Evolutionary conservation across 2,329 filamentous ascomycete species (phyloP), one percentile per base, ranked within the genome.

Genomic region (Annulohypoxylon truncatum): DNA sequence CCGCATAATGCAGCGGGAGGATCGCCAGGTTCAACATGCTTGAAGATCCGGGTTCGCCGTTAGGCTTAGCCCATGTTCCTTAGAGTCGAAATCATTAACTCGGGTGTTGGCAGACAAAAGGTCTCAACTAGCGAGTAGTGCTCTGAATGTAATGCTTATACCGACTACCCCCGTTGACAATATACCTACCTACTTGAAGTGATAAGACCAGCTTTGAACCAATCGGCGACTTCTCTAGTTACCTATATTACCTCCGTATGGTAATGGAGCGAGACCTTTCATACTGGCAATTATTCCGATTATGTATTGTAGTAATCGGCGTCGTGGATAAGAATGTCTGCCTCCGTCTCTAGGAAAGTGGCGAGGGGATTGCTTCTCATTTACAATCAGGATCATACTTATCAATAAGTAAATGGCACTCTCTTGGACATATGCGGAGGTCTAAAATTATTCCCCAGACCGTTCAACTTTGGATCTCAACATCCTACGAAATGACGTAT

Each of bases 401-500:
- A 40, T 28, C 50, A 53, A 53, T 12, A 53, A 9, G 4, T 53
- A 33, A 22, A 28, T 6, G 28, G 22, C 40, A 20, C 28, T 12
- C 24, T 33, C 29, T 18, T 13, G 20, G 18, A 38, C 50, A n/a
- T 28, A n/a, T 18, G 33, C 6, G 24, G 15, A 44, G n/a, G 31
- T 10, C 24, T 35, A 8, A 6, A 15, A 10, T 31, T 44, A 22
- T 35, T 31, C 26, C 24, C 18, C 28, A 20, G 38, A 6, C 26
- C 15, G 8, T 24, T 28, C 20, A 42, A 12, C 26, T 46, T n/a
- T 42, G 15, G 47, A 38, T 42, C 54, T 50, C 28, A 20, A 44
- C 31, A 58, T 58, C 44, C 44, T 59, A 15, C 46, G 15, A 51
- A 28, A 54, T 59, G 56, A 51, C 56, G 56, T 10, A 59, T 59